Percentiles rank a stretch among this genome's conserved stretches.
Conservation (phyloP, 345 rosid genomes). For the Euphorbia peplus region DNA sequence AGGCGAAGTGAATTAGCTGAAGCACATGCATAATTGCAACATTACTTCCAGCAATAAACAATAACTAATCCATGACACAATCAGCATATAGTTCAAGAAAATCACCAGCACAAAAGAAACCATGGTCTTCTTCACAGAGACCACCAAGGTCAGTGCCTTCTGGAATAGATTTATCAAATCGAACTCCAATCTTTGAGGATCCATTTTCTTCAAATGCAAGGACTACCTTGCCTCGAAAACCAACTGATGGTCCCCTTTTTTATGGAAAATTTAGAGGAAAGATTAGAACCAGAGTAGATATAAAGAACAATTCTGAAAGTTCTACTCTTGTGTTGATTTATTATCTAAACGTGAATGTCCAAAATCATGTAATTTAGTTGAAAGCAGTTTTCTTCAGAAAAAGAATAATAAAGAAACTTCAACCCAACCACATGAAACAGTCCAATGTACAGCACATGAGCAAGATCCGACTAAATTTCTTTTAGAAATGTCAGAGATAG, state of each 20-base stretch:
- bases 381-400: background rate
- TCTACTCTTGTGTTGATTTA: background rate
- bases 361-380: background rate
- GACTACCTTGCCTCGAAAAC: conserved; percentile 83
- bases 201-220: conserved; percentile 91
- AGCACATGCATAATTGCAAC: conserved; percentile 13
- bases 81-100: conserved; percentile 1
- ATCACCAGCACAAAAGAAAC: conserved; percentile 89
- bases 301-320: background rate
- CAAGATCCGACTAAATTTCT: no score
- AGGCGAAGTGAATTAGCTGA: conserved; percentile 79
- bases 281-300: background rate
- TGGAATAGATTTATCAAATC: conserved; percentile 77
- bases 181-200: conserved; percentile 85
- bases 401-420: no score
- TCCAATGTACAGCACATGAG: background rate
- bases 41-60: conserved; percentile 2
- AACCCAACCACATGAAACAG: background rate
- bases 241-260: conserved; percentile 72
- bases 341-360: background rate
- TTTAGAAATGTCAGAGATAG: no score
- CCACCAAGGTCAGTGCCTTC: conserved; percentile 98
- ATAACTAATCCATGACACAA: background rate
- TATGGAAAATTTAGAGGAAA: background rate
- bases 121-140: conserved; percentile 80